Evolutionary conservation across 2,329 filamentous ascomycete species (phyloP), one percentile per base, ranked within the genome.

Genomic region (Eurotiales sp.): DNA sequence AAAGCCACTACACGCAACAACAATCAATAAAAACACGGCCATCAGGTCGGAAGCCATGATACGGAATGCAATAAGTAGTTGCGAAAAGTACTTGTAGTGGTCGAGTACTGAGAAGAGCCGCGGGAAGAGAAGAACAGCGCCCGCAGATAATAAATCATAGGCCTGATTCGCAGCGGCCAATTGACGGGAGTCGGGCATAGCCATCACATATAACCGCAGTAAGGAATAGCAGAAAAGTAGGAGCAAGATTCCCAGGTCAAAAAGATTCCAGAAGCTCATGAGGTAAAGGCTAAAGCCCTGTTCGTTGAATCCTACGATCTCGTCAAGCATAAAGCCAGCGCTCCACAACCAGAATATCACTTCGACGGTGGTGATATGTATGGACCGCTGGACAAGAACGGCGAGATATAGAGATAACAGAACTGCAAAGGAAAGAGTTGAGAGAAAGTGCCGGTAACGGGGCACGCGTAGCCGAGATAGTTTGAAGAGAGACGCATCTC

Each of bases 271-370:
- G 68, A 96, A 93, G 67, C 90, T 95, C 84, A 96, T 92, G 63
- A 96, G 89, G 71, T 96, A 97, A 25, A 97, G 81, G 32, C 90
- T 91, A 67, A 96, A 96, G 2, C 92, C 92, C 70, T 96, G 90
- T 68, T 97, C 92, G 59, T 91, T 96, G 76, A 96, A 96, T 10
- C 91, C 91, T 15, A 96, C 90, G 19, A 97, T 81, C 70, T 96
- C 92, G 63, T 96, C 92, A 27, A 96, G 82, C 90, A 96, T 95
- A 69, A 95, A 96, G 0, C 92, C 92, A 22, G 90, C 89, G 64
- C 90, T 95, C 91, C 92, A 97, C 68, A 96, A 89, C 92, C 92
- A 97, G 71, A 97, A 96, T 11, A 96, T 68, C 14, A 96, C 76
- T 67, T 97, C 92, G 8, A 96, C 74, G 0, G 82, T 81, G 1